Evolutionary conservation across 1,139 yeast species (phyloP), one percentile per base, ranked within the genome.

Genomic region (Sugiyamaella grinbergsii): DNA sequence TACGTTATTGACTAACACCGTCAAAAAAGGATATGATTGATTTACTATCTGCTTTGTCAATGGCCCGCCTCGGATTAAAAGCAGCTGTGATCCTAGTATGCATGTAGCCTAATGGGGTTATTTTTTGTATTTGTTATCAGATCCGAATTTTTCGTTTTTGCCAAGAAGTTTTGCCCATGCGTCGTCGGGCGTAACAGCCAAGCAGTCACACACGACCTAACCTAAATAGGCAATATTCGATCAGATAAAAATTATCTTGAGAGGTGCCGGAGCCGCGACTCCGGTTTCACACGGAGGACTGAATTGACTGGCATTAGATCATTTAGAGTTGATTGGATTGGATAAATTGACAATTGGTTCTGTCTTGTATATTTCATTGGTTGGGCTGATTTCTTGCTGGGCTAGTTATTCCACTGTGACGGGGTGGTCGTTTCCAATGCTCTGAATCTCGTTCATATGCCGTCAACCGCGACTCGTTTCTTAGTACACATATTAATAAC

Each of bases 71-170:
- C 11, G 31, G 5, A 3, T 36, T 15, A 22, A 22, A 20, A 33
- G 5, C 16, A n/a, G 5, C 19, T 13, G 16, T 3, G 26, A 34
- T 34, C 24, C 10, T 6, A 18, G 8, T 38, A 23, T 33, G 34
- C 34, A 40, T n/a, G 11, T 13, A 20, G 15, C 43, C 34, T 16
- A 40, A 40, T 26, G 13, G 5, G 43, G 43, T 18, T 28, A 10
- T 40, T 10, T 10, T n/a, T 40, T 22, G 15, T 28, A 26, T 5
- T 13, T 16, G 43, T 41, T 31, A 41, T 41, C 45, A 15, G 45
- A 41, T 41, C 45, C 45, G 45, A 41, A 23, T 20, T 20, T 41
- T 31, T 41, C 45, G 45, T 41, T 41, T 41, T 11, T 31, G 44
- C 44, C 44, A 31, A 41, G 45, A 32, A 31, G 20, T 15, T 15